Base-by-base conservation (phyloP, 768 basidiomycete genomes). In the Coprinopsis marcescibilis region DNA sequence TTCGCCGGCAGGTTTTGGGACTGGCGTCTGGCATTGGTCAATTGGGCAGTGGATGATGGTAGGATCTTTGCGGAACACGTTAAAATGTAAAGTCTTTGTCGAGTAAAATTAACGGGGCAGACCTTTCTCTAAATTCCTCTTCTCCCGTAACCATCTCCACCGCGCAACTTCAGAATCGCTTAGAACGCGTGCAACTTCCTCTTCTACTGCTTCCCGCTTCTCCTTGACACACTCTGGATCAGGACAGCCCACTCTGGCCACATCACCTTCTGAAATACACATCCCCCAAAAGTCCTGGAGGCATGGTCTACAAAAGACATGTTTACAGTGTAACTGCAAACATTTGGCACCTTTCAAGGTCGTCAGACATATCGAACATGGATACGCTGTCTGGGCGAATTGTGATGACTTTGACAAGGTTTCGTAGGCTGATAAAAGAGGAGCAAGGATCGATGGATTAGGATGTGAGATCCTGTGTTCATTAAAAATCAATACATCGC, bases 231-330 rank as follows among this genome's bases (percentile, higher is more conserved):
- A 96, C 27, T 69, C 71, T 1, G 81, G 79, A 56, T 89, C 83
- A 1, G 92, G 87, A 60, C 92, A 96, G 0, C 83, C 76, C 1
- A 96, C 91, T 15, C 73, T 72, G 24, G 70, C 74, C 12, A 91
- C 68, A 48, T 85, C 81, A 5, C 92, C 92, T 59, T 94, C 90
- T 39, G 65, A 67, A 44, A 96, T 85, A 53, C 83, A 85, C 41
- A 91, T 60, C 35, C 75, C 72, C 91, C 91, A 96, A 60, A 87
- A 93, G 43, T 85, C 83, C 43, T 72, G 71, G 21, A 95, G 62
- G 58, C 92, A 95, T 6, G 74, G 62, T n/a, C 79, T 77, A 60
- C 92, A 95, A 61, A 92, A 94, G 11, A 92, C 75, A 61, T 94
- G 92, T 1, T 65, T 63, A 58, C 91, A 94, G 2, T 68, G 59